A percentile compares a stretch with the other conserved stretches of the same genome.
phyloP scores from a whole-genome alignment of 2,329 filamentous ascomycete species.

The Cryphonectria parasitica region DNA sequence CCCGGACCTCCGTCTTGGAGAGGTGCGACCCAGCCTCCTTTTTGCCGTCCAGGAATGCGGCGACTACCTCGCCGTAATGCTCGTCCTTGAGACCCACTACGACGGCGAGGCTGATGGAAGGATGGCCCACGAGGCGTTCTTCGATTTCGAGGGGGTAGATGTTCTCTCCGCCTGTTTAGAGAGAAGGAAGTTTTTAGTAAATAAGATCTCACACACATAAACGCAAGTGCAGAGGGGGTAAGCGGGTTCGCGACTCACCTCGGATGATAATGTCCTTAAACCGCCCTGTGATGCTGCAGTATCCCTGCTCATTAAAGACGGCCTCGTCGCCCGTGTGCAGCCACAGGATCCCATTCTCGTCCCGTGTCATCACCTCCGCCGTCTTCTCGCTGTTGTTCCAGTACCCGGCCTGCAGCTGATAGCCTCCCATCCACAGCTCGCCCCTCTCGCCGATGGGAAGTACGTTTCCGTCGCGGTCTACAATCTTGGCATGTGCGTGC shows the following conservation, averaged over 20 bases:
- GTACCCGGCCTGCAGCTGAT: constrained; percentile 71
- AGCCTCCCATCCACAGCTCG: constrained; percentile 78
- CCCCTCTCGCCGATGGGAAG: constrained; percentile 70
- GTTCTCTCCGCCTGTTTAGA: constrained; percentile 66
- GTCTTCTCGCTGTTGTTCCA: constrained; percentile 77
- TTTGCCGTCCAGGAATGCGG: constrained; percentile 60
- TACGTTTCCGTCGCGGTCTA: constrained; percentile 67
- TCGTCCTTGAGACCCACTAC: constrained; percentile 71
- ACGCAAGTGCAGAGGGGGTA: too few relatives aligned
- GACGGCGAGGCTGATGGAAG: constrained; percentile 64
- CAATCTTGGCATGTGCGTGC: constrained; percentile 76
- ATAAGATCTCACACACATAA: not conserved
- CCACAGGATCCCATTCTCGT: constrained; percentile 62
- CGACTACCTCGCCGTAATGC: constrained; percentile 76
- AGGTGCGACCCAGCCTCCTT: constrained; percentile 42
- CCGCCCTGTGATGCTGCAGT: constrained; percentile 73
- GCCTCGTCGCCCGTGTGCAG: constrained; percentile 71
- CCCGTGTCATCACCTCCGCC: constrained; percentile 59
- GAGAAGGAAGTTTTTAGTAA: not conserved
- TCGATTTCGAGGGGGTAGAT: constrained; percentile 77
- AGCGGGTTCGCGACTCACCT: constrained; percentile 45
- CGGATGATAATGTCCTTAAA: constrained; percentile 83
- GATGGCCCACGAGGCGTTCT: constrained; percentile 69
- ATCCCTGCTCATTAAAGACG: constrained; percentile 68
- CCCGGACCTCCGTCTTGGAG: constrained; percentile 57